These are phyloP conservation scores for Talaromyces sp. DNA, from an alignment of 2,329 filamentous ascomycete species.

Conservation along the genomic window DNA sequence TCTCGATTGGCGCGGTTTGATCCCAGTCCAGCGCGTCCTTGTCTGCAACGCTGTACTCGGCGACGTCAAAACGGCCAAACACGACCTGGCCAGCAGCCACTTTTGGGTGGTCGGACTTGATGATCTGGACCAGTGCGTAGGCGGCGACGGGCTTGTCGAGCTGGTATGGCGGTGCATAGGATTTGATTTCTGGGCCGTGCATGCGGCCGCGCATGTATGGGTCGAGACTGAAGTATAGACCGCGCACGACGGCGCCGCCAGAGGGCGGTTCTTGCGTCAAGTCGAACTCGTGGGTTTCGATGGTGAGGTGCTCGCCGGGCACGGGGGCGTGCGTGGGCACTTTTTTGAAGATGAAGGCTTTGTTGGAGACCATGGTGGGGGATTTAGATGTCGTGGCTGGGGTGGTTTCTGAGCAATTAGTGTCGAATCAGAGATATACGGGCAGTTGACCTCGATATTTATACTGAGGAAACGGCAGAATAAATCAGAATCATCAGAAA, in stretches of 20 bases:
- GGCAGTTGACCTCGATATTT: not conserved
- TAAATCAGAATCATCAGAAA: not conserved
- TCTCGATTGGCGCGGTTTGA: constrained; percentile 21
- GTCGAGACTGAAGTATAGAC: constrained; percentile 72
- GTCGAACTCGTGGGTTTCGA: constrained; percentile 66
- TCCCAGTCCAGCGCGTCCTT: constrained; percentile 44
- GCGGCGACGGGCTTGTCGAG: constrained; percentile 62
- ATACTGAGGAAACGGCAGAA: not conserved
- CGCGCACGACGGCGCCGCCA: constrained; percentile 64
- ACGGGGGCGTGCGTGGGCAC: constrained; percentile 63
- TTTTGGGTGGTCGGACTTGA: constrained; percentile 58
- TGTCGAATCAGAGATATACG: too few relatives aligned
- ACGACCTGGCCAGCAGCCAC: constrained; percentile 61
- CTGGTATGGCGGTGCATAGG: constrained; percentile 61
- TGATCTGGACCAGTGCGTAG: constrained; percentile 59
- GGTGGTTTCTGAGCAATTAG: too few relatives aligned
- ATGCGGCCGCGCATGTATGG: constrained; percentile 81
- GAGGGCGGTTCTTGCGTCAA: constrained; percentile 49
- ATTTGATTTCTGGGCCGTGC: constrained; percentile 59
- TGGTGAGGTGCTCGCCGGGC: constrained; percentile 61
- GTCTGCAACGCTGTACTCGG: constrained; percentile 55
- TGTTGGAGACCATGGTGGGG: constrained; percentile 50
- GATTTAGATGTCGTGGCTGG: too few relatives aligned
- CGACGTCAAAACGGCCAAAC: constrained; percentile 52
- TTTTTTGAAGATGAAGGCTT: constrained; percentile 69